A percentile compares a stretch with the other conserved stretches of the same genome.
Conservation (phyloP, 2,329 filamentous ascomycete species). For the Penicillium griseofulvum region DNA sequence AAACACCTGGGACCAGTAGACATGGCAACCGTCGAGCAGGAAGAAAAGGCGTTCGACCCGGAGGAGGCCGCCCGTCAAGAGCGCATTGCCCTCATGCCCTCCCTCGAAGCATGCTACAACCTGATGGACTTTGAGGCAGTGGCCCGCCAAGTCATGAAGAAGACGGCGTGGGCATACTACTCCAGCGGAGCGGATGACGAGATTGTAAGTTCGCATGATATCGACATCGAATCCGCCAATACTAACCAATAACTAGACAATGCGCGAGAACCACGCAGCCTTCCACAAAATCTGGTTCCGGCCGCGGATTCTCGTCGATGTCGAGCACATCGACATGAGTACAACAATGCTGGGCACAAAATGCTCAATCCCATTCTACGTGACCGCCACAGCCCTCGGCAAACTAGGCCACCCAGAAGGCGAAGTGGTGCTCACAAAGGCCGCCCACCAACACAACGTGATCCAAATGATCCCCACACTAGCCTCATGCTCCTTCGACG, state of each 20-base stretch:
- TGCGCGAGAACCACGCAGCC: conserved; percentile 92
- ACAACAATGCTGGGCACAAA: conserved; percentile 94
- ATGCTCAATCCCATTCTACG: conserved; percentile 84
- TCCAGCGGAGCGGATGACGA: conserved; percentile 89
- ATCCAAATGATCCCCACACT: conserved; percentile 98
- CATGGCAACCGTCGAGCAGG: conserved; percentile 71
- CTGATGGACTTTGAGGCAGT: conserved; percentile 95
- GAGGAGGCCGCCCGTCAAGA: conserved; percentile 73
- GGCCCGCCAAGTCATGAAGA: conserved; percentile 88
- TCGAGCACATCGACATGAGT: conserved; percentile 78
- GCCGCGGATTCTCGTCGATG: conserved; percentile 82
- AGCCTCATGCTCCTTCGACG: conserved; percentile 95
- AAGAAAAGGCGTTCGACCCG: conserved; percentile 65
- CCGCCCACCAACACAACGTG: conserved; percentile 80
- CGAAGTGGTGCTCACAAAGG: conserved; percentile 84
- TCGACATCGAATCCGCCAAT: not conserved
- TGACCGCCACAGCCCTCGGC: conserved; percentile 91
- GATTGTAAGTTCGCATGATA: conserved; percentile 56
- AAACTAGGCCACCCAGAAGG: conserved; percentile 93
- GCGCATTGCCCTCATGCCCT: conserved; percentile 71
- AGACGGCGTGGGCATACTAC: conserved; percentile 96
- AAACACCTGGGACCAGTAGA: conserved; percentile 90
- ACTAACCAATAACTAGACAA: conserved; percentile 57
- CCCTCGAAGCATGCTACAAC: conserved; percentile 86
- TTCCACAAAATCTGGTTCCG: conserved; percentile 99